Conservation (phyloP, 352 stramenopile genomes). For the Globisporangium okanoganense region DNA sequence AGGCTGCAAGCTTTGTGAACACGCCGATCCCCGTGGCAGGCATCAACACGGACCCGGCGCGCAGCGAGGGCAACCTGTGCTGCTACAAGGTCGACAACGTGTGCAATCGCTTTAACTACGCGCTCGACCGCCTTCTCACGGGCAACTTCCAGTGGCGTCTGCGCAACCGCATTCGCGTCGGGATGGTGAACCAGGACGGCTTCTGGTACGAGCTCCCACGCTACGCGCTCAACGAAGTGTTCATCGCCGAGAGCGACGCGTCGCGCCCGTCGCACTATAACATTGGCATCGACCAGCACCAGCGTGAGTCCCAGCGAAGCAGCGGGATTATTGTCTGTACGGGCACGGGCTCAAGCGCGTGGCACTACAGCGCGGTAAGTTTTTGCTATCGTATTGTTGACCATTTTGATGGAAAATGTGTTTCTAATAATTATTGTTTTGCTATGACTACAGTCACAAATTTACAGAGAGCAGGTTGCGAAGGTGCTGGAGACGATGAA, state of each 20-base stretch:
- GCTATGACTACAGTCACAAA: slow-evolving; percentile 50
- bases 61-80: slow-evolving; percentile 85
- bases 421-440: slow-evolving; percentile 7
- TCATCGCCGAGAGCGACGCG: slow-evolving; percentile 84
- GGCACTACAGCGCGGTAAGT: slow-evolving; percentile 83
- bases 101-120: slow-evolving; percentile 64
- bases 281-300: slow-evolving; percentile 85
- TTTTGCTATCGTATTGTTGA: background rate
- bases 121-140: slow-evolving; percentile 58
- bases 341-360: slow-evolving; percentile 84
- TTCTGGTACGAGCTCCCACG: slow-evolving; percentile 85
- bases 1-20: slow-evolving; percentile 85
- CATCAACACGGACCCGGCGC: slow-evolving; percentile 81
- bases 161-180: slow-evolving; percentile 80
- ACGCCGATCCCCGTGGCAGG: slow-evolving; percentile 79
- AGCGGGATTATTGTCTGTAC: slow-evolving; percentile 88
- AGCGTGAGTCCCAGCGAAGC: slow-evolving; percentile 84
- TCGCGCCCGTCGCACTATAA: slow-evolving; percentile 86
- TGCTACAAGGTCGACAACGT: slow-evolving; percentile 84
- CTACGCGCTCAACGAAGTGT: slow-evolving; percentile 88
- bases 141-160: slow-evolving; percentile 80
- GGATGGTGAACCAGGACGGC: slow-evolving; percentile 87
- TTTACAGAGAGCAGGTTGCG: slow-evolving; percentile 83
- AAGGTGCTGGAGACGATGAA: slow-evolving; percentile 82
- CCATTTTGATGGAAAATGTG: too few relatives aligned